Evolutionary conservation across 768 basidiomycete species (phyloP).

Genomic region (Scleroderma bovista): DNA sequence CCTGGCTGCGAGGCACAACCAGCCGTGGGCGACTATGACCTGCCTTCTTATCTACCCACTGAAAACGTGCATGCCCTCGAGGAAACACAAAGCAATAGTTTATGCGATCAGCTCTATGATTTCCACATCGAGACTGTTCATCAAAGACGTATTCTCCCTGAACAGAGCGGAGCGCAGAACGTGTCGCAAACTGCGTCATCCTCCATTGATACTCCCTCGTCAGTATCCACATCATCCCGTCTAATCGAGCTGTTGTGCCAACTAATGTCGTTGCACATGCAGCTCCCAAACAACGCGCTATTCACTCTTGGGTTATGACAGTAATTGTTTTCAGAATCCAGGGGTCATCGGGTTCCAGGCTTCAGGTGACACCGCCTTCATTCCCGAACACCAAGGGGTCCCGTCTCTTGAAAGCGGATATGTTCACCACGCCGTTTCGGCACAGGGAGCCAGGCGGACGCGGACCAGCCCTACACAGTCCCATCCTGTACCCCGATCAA

Average conservation of each 20-base stretch:
- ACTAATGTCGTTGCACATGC: background rate
- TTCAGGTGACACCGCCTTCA: slow-evolving; percentile 12
- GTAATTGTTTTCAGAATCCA: background rate
- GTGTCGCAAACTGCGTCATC: background rate
- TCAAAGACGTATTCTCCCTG: slow-evolving; percentile 7
- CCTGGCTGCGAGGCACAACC: slow-evolving; percentile 17
- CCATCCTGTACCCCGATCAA: background rate
- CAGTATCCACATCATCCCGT: too few relatives aligned
- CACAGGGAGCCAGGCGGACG: background rate
- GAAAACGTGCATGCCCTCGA: slow-evolving; percentile 11
- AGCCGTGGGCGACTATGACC: slow-evolving; percentile 3
- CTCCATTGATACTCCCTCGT: background rate
- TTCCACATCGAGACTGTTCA: slow-evolving; percentile 21
- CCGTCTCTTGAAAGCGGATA: background rate
- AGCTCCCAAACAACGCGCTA: background rate
- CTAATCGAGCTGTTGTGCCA: too few relatives aligned
- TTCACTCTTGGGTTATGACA: background rate
- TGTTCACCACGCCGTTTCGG: background rate
- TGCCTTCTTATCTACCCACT: slow-evolving; percentile 7
- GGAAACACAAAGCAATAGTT: slow-evolving; percentile 18
- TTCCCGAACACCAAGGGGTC: slow-evolving; percentile 24
- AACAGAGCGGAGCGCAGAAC: slow-evolving; percentile 7
- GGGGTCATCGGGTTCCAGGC: background rate
- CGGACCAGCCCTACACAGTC: background rate
- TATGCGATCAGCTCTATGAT: slow-evolving; percentile 19